Evolutionary conservation across 352 stramenopile species (phyloP), one percentile per base, ranked within the genome.

Genomic region (Globisporangium heterothallicum): DNA sequence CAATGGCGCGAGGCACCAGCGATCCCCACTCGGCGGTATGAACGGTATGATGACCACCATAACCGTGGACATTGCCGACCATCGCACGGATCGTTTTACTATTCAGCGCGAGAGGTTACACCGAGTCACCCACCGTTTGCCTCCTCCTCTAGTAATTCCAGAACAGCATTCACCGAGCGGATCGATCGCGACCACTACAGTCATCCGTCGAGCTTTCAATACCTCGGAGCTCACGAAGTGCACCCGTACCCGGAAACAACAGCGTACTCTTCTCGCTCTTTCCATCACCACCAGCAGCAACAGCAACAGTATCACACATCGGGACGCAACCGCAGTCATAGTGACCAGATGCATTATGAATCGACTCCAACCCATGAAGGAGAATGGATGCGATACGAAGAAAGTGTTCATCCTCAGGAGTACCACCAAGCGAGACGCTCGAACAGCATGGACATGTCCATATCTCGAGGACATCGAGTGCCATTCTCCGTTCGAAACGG

Each of bases 161-260:
- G 54, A 49, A 40, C 38, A 13, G 74, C 74, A 13, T 56, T 63
- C 24, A 78, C 70, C 0, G 74, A 84, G 38, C 59, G 72, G 0
- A 50, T 70, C 38, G 61, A 75, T 25, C 60, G 70, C 2, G 59
- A 80, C 4, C 42, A 30, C 16, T 5, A 36, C 10, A 27, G 22
- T 21, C 22, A 18, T 22, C 24, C 34, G 7, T 34, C 8, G 12
- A 26, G 32, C 1, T 42, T 42, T 9, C 47, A 44, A n/a, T 45
- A 53, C n/a, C 47, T 45, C 8, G 2, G 24, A 53, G 21, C 21
- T 7, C 35, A 58, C 13, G 26, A 44, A 18, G 25, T 26, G 3
- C 42, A 43, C 21, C 41, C 12, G 18, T 58, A 46, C 13, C 16
- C 50, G 6, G 50, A 38, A 47, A 16, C n/a, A 14, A 32, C 12